A percentile compares a stretch with the other conserved stretches of the same genome.
phyloP scores from a whole-genome alignment of 768 basidiomycete genomes.

The Podaxis rugospora region DNA sequence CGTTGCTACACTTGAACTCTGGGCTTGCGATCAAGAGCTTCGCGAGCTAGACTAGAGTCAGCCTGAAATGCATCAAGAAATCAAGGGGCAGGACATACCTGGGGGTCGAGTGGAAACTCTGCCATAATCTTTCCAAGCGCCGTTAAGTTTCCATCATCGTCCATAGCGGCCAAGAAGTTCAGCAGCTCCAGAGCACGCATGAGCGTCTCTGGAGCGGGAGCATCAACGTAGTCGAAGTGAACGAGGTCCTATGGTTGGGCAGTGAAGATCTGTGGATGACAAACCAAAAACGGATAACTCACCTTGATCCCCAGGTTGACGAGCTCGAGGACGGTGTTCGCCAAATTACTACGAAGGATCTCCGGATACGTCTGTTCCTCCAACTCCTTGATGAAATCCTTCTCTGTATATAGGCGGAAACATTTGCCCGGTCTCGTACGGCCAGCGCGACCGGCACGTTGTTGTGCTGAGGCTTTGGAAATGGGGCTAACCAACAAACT shows the following conservation, averaged over 20 bases:
- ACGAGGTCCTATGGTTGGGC: slow-evolving; percentile 65
- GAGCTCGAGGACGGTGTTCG: slow-evolving; percentile 89
- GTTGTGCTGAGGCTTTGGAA: slow-evolving; percentile 94
- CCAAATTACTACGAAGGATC: slow-evolving; percentile 89
- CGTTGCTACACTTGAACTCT: slow-evolving; percentile 94
- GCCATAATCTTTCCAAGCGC: slow-evolving; percentile 89
- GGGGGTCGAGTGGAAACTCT: slow-evolving; percentile 98
- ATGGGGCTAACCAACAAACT: slow-evolving; percentile 91
- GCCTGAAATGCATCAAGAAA: not conserved
- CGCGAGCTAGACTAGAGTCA: slow-evolving; percentile 50
- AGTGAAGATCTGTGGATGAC: not conserved
- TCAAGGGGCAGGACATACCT: slow-evolving; percentile 41
- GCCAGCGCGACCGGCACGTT: slow-evolving; percentile 94
- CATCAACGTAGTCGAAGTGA: slow-evolving; percentile 85
- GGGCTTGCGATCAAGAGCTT: slow-evolving; percentile 94
- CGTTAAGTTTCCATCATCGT: slow-evolving; percentile 92
- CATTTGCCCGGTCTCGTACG: slow-evolving; percentile 96
- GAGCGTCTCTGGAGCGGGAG: slow-evolving; percentile 92
- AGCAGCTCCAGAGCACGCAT: slow-evolving; percentile 95
- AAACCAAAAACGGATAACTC: slow-evolving; percentile 2
- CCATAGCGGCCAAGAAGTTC: slow-evolving; percentile 87
- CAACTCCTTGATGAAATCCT: slow-evolving; percentile 92
- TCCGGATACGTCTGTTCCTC: slow-evolving; percentile 98
- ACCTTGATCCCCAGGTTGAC: slow-evolving; percentile 93
- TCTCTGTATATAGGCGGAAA: slow-evolving; percentile 94